Percentiles rank a stretch among this genome's conserved stretches.
These are phyloP conservation scores for Epichloe uncinata DNA, from an alignment of 2,329 filamentous ascomycete species.

Conservation along the genomic window DNA sequence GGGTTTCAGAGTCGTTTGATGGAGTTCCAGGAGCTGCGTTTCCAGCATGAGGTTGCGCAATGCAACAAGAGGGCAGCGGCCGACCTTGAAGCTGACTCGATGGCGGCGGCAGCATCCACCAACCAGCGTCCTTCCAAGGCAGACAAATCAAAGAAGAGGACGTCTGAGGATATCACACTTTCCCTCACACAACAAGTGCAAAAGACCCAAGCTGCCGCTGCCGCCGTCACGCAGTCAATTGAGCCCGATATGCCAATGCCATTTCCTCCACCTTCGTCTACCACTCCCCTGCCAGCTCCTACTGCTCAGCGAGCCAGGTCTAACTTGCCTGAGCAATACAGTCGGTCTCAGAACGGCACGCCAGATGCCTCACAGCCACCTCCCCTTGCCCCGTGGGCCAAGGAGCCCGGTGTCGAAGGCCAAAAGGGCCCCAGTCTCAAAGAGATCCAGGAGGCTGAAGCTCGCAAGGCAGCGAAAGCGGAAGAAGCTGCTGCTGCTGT, in stretches of 20 bases:
- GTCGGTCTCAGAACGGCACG: slow-evolving; percentile 63
- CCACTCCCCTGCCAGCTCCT: slow-evolving; percentile 75
- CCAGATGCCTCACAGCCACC: slow-evolving; percentile 49
- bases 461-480: slow-evolving; percentile 77
- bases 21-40: slow-evolving; percentile 68
- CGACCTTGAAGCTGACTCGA: background rate
- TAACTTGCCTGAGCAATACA: slow-evolving; percentile 65
- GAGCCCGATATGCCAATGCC: slow-evolving; percentile 59
- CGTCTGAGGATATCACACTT: slow-evolving; percentile 27
- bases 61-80: slow-evolving; percentile 10
- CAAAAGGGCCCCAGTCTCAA: slow-evolving; percentile 82
- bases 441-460: slow-evolving; percentile 93
- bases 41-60: slow-evolving; percentile 52
- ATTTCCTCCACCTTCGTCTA: slow-evolving; percentile 57
- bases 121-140: slow-evolving; percentile 5
- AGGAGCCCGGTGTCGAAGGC: slow-evolving; percentile 56
- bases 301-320: slow-evolving; percentile 75
- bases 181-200: slow-evolving; percentile 77
- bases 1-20: slow-evolving; percentile 60
- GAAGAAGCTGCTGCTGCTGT: slow-evolving; percentile 70
- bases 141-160: slow-evolving; percentile 19
- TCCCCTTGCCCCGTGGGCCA: slow-evolving; percentile 88
- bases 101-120: background rate
- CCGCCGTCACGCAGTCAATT: slow-evolving; percentile 32
- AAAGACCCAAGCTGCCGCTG: slow-evolving; percentile 48